Evolutionary conservation across 2,329 filamentous ascomycete species (phyloP).

Genomic region (Colletotrichum lini): DNA sequence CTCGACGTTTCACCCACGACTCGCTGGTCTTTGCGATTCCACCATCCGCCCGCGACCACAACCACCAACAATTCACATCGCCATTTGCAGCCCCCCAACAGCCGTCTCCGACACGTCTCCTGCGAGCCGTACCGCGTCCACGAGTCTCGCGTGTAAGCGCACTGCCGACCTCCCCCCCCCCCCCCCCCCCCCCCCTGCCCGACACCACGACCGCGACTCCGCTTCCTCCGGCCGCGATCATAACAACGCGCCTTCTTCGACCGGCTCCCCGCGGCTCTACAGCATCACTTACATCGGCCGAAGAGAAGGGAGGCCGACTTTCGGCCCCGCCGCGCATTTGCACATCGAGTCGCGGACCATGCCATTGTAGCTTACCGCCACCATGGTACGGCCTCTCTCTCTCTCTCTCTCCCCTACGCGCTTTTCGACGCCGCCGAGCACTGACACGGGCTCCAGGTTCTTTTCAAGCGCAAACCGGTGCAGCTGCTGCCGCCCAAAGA

Average conservation of each 20-base stretch:
- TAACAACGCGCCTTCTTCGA: conserved; percentile 45
- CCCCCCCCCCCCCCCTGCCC: conserved; percentile 35
- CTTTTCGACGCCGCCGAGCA: conserved; percentile 21
- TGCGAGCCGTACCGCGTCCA: conserved; percentile 41
- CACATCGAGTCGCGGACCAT: conserved; percentile 36
- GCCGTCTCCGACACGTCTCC: conserved; percentile 38
- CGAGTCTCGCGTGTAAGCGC: conserved; percentile 43
- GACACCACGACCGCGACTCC: conserved; percentile 39
- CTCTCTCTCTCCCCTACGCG: not conserved
- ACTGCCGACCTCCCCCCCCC: conserved; percentile 32
- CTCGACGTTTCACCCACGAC: conserved; percentile 43
- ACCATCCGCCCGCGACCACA: conserved; percentile 33
- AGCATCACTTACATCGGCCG: conserved; percentile 25
- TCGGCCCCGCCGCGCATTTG: conserved; percentile 57
- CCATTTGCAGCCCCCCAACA: conserved; percentile 26
- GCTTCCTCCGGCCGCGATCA: conserved; percentile 33
- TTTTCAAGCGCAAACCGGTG: conserved; percentile 96
- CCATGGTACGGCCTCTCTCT: conserved; percentile 52
- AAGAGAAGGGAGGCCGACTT: conserved; percentile 51
- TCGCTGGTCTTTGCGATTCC: conserved; percentile 30
- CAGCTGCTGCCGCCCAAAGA: conserved; percentile 80
- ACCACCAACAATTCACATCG: conserved; percentile 29
- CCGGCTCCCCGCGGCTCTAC: conserved; percentile 23
- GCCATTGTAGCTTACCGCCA: conserved; percentile 43
- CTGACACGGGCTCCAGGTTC: conserved; percentile 73